Base-by-base conservation (phyloP, 2,329 filamentous ascomycete species). In the Aschersonia sp. region DNA sequence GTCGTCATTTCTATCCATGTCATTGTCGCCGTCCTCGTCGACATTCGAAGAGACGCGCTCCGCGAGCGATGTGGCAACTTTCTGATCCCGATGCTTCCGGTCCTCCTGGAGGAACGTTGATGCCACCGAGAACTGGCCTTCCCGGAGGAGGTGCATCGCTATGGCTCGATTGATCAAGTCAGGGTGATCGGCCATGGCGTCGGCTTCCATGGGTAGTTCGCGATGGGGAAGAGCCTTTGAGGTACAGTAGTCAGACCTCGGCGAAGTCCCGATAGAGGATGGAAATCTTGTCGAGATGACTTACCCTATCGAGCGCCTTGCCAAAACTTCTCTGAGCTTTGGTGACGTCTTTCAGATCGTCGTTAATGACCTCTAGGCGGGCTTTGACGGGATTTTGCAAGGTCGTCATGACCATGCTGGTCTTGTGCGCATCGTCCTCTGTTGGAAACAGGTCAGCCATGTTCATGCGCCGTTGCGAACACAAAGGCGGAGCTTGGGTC, bases 81-180 rank as follows among this genome's bases (percentile, higher is more conserved):
- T 46, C 37, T 49, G 47, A 41, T 51, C 50, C 22, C 50, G 58
- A n/a, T 66, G 60, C 42, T 69, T 62, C 49, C 69, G 65, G 12
- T 70, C 77, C 69, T 97, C 92, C 11, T 75, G 69, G 45, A 95
- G 77, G 56, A 98, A 95, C 1, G 82, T 87, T 12, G 82, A 80
- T 10, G 90, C 90, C 2, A 95, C 89, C 29, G 74, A 75, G 63
- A 98, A 98, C 60, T 95, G 85, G 45, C 92, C 92, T 66, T 97
- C 90, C 41, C 92, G 85, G 40, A 98, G 75, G 29, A 98, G 76
- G 60, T 98, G 92, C 88, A 97, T 95, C 8, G 86, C 86, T 56
- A 98, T 94, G 6, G 92, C 90, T 48, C 89, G 80, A 66, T 95
- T 94, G 60, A 97, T 87, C 10, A 95, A 73, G 12, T 75, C 71